Evolutionary conservation across 331 rosid species (phyloP).

Genomic region (Cydonia oblonga): DNA sequence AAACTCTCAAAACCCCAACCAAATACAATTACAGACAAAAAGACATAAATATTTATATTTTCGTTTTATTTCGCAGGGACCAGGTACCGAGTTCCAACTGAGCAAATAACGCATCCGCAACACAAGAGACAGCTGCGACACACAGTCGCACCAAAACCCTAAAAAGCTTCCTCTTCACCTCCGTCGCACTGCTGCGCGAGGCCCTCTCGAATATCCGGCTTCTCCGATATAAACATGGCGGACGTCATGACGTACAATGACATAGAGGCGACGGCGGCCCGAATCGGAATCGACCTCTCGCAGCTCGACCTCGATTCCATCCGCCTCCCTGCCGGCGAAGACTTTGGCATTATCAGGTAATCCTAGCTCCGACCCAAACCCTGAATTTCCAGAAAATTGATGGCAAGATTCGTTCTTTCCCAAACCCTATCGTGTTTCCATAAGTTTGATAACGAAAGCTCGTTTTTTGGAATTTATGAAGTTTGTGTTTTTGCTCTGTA

Average conservation of each 20-base stretch:
- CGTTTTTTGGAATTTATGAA: background rate
- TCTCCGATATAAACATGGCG: slow-evolving; percentile 27
- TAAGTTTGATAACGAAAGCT: background rate
- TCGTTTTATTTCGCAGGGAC: background rate
- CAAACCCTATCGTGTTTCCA: background rate
- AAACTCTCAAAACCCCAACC: too few species aligned
- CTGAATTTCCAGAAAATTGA: background rate
- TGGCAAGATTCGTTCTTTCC: background rate
- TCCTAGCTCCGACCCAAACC: background rate
- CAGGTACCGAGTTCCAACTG: too few species aligned
- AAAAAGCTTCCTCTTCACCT: background rate
- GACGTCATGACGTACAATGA: slow-evolving; percentile 54
- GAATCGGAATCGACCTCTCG: slow-evolving; percentile 53
- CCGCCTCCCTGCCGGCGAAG: slow-evolving; percentile 49
- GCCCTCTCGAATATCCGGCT: background rate
- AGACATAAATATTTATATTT: background rate
- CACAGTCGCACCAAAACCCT: background rate
- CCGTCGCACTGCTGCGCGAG: too few species aligned
- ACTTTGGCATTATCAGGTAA: slow-evolving; percentile 55
- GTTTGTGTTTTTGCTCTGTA: background rate
- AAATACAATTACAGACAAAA: too few species aligned
- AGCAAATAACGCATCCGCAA: background rate
- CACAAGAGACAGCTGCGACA: background rate
- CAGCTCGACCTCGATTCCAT: slow-evolving; percentile 49
- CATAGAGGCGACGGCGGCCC: slow-evolving; percentile 51